Evolutionary conservation across 441 rosid species (phyloP).

Genomic region (Raphanus hybrid): DNA sequence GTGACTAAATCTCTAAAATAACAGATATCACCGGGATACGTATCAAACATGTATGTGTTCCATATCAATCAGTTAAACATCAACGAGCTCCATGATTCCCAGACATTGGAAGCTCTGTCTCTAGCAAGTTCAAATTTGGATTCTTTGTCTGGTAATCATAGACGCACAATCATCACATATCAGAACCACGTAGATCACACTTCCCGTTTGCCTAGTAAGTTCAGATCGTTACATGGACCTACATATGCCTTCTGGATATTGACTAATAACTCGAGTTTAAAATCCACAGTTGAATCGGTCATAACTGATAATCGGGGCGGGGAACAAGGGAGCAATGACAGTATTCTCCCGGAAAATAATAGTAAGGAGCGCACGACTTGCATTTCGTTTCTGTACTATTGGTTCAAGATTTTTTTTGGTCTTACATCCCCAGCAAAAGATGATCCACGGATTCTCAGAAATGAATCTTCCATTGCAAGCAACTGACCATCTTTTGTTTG

Average conservation of each 20-base stretch:
- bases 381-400: not conserved
- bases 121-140: constrained; percentile 1
- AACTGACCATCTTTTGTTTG: not conserved
- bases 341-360: not conserved
- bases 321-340: not conserved
- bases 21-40: not conserved
- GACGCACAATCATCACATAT: not conserved
- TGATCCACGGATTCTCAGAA: not conserved
- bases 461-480: not conserved
- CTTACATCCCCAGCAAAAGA: not conserved
- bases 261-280: not conserved
- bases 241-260: not conserved
- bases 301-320: not conserved
- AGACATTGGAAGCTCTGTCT: not conserved
- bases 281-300: not conserved
- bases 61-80: not conserved
- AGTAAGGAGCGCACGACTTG: not conserved
- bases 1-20: not conserved
- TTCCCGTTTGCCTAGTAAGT: not conserved
- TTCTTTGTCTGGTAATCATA: not conserved
- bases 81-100: not conserved
- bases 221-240: not conserved
- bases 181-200: not conserved
- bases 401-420: not conserved
- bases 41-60: not conserved